These are phyloP conservation scores for Panicum miliaceum DNA, from an alignment of 176 grass and related monocot species.

Conservation along the genomic window DNA sequence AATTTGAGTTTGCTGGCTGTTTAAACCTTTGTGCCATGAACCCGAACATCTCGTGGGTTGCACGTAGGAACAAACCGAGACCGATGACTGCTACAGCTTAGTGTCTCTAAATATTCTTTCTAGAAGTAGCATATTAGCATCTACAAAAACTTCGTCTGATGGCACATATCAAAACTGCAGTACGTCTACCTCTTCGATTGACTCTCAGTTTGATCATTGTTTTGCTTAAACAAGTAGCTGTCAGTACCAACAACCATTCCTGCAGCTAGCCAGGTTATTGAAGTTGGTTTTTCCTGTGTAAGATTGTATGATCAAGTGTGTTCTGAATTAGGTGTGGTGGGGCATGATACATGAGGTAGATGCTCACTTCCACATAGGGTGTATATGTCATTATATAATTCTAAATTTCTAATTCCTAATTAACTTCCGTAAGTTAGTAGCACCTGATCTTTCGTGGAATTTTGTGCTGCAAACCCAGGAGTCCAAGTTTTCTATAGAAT, in stretches of 20 bases:
- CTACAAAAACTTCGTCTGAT: not conserved
- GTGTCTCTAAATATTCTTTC: not conserved
- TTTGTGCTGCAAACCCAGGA: constrained; percentile 25
- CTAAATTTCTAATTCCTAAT: not conserved
- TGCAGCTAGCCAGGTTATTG: not conserved
- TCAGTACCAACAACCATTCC: not conserved
- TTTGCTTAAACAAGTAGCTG: constrained; percentile 1
- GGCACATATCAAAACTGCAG: not conserved
- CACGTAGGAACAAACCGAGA: too few species aligned
- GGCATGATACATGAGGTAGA: not conserved
- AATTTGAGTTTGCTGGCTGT: too few species aligned
- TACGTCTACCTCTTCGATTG: not conserved
- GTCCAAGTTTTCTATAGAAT: not conserved
- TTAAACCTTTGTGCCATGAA: too few species aligned
- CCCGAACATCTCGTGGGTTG: too few species aligned
- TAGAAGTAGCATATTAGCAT: not conserved
- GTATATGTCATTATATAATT: not conserved
- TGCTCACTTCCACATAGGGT: not conserved
- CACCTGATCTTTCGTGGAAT: not conserved
- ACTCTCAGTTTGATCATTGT: not conserved
- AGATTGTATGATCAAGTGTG: not conserved
- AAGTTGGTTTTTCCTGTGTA: not conserved
- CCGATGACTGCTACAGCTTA: not conserved
- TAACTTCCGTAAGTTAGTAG: not conserved
- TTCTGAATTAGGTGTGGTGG: not conserved